These are phyloP conservation scores for Astraeus odoratus DNA, from an alignment of 768 basidiomycete genomes.

Conservation along the genomic window DNA sequence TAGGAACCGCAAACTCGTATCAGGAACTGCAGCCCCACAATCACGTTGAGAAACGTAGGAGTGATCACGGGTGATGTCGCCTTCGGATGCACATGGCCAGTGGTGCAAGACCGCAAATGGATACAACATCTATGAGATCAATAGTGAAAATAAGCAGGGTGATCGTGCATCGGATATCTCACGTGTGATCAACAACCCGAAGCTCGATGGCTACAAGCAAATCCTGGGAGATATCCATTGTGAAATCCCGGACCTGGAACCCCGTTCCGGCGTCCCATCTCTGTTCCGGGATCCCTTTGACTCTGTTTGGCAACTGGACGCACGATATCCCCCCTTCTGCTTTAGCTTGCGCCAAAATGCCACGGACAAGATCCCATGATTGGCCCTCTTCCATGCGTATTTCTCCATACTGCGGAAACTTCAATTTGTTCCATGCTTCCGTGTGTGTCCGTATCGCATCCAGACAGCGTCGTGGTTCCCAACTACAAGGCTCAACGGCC, in stretches of 20 bases:
- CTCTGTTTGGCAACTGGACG: conserved; percentile 25
- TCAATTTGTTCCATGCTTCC: conserved; percentile 23
- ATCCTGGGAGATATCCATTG: conserved; percentile 30
- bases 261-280: conserved; percentile 24
- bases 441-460: conserved; percentile 21
- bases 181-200: conserved; percentile 15
- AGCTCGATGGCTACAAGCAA: conserved; percentile 27
- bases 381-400: conserved; percentile 14
- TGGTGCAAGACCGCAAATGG: conserved; percentile 23
- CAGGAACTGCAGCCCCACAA: conserved; percentile 13
- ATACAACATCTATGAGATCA: conserved; percentile 16
- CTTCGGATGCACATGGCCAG: conserved; percentile 24
- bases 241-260: conserved; percentile 29
- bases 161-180: not conserved
- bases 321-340: conserved; percentile 14
- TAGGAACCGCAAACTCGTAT: conserved; percentile 27
- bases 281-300: conserved; percentile 19
- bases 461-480: conserved; percentile 19
- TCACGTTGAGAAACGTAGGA: conserved; percentile 1
- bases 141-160: conserved; percentile 1
- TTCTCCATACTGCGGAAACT: conserved; percentile 10
- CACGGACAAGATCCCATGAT: conserved; percentile 31
- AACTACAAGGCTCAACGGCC: conserved; percentile 11
- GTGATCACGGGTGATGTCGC: conserved; percentile 11
- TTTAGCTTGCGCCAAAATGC: conserved; percentile 27